Evolutionary conservation across 306 rosid species (phyloP).

Genomic region (Rubus parviflorus): DNA sequence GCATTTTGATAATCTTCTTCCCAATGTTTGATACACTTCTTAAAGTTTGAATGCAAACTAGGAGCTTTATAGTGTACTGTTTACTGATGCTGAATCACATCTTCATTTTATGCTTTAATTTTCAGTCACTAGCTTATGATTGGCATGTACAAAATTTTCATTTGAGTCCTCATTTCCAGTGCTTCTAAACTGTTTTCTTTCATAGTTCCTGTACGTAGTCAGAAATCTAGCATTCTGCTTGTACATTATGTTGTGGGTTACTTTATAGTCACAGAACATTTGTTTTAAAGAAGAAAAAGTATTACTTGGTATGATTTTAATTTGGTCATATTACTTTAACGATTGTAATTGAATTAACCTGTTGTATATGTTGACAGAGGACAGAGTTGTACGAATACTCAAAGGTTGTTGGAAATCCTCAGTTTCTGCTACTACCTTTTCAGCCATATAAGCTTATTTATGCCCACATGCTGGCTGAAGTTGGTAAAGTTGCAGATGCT

Average conservation of each 20-base stretch:
- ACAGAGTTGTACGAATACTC: constrained; percentile 69
- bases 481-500: constrained; percentile 68
- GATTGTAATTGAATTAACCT: constrained; percentile 19
- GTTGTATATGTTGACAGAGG: constrained; percentile 49
- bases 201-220: not conserved
- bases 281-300: not conserved
- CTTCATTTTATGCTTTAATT: not conserved
- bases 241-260: not conserved
- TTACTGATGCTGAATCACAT: not conserved
- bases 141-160: not conserved
- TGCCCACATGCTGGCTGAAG: constrained; percentile 77
- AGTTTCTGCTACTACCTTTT: constrained; percentile 59
- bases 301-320: not conserved
- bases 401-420: constrained; percentile 67
- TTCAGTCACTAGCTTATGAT: not conserved
- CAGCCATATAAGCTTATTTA: constrained; percentile 75
- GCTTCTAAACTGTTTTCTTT: not conserved
- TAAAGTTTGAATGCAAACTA: not conserved
- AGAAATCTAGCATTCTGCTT: not conserved
- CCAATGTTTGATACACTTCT: constrained; percentile 15
- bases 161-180: not conserved
- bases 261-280: not conserved
- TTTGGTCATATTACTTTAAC: constrained; percentile 12
- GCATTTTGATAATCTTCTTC: not conserved
- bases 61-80: not conserved